These are phyloP conservation scores for Lepiota venenata DNA, from an alignment of 768 basidiomycete genomes.

Conservation along the genomic window DNA sequence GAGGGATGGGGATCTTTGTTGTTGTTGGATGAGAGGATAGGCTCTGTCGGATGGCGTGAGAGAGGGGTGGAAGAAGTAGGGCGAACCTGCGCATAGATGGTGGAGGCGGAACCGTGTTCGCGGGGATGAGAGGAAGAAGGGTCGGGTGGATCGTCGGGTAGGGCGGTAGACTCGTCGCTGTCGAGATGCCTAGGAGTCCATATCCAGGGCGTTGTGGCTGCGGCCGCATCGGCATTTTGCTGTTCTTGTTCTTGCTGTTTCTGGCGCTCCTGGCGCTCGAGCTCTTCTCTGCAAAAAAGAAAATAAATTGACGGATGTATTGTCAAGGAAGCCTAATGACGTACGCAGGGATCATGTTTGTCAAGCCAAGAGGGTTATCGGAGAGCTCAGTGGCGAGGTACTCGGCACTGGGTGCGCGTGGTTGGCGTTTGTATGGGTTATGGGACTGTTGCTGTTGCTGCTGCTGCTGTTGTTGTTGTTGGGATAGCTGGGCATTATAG, in stretches of 20 bases:
- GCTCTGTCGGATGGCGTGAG: too few species aligned
- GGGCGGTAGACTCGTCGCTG: too few species aligned
- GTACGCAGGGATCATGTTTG: slow-evolving; percentile 63
- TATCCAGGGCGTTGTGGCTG: too few species aligned
- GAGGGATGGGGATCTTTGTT: not conserved
- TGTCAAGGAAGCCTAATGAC: slow-evolving; percentile 21
- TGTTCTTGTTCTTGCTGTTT: too few species aligned
- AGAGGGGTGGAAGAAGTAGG: too few species aligned
- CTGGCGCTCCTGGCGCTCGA: slow-evolving; percentile 24
- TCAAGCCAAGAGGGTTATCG: slow-evolving; percentile 63
- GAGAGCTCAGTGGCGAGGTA: slow-evolving; percentile 58
- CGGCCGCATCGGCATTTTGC: too few species aligned
- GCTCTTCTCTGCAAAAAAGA: slow-evolving; percentile 28
- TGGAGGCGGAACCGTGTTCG: too few species aligned
- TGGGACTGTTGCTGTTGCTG: slow-evolving; percentile 22
- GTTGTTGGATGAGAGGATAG: too few species aligned
- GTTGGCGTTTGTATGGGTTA: slow-evolving; percentile 65
- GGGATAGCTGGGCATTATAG: slow-evolving; percentile 9
- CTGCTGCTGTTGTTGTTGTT: slow-evolving; percentile 17
- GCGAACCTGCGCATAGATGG: too few species aligned
- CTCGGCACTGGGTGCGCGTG: slow-evolving; percentile 59
- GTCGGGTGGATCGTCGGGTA: too few species aligned
- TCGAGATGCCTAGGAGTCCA: too few species aligned
- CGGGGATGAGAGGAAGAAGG: too few species aligned
- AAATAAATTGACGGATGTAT: not conserved